Conservation (phyloP, 257 asterid genomes). For the Osmanthus fragrans region DNA sequence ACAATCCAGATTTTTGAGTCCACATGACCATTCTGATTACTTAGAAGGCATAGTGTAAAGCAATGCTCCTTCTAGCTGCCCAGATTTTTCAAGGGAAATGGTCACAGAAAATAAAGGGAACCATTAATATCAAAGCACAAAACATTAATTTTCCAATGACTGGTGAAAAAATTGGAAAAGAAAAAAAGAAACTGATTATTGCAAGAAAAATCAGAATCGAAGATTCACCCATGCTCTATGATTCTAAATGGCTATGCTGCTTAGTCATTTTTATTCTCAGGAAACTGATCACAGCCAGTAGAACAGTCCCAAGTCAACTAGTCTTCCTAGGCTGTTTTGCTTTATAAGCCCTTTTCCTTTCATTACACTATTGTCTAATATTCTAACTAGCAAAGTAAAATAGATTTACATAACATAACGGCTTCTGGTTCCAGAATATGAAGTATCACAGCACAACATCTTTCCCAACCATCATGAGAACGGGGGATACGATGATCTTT, state of each 20-base stretch:
- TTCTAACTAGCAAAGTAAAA: constrained; percentile 2
- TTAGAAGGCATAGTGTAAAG: background rate
- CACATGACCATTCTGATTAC: background rate
- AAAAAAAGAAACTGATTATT: background rate
- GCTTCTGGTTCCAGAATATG: constrained; percentile 11
- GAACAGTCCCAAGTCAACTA: background rate
- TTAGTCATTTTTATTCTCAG: background rate
- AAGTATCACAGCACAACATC: constrained; percentile 1
- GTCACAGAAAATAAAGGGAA: background rate
- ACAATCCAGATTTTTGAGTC: background rate
- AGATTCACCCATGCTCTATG: background rate
- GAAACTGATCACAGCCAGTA: background rate
- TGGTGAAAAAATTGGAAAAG: background rate
- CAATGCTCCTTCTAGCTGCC: background rate
- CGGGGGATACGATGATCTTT: background rate
- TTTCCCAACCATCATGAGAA: constrained; percentile 6
- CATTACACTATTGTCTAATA: background rate
- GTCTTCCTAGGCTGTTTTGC: background rate
- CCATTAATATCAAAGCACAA: background rate
- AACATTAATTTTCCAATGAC: background rate
- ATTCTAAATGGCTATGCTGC: background rate
- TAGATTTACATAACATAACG: constrained; percentile 6
- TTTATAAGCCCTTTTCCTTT: constrained; percentile 4
- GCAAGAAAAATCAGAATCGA: background rate
- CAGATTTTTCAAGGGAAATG: background rate